Base-by-base conservation (phyloP, 371 early-diverging fungal species). In the Mucor racemosus region DNA sequence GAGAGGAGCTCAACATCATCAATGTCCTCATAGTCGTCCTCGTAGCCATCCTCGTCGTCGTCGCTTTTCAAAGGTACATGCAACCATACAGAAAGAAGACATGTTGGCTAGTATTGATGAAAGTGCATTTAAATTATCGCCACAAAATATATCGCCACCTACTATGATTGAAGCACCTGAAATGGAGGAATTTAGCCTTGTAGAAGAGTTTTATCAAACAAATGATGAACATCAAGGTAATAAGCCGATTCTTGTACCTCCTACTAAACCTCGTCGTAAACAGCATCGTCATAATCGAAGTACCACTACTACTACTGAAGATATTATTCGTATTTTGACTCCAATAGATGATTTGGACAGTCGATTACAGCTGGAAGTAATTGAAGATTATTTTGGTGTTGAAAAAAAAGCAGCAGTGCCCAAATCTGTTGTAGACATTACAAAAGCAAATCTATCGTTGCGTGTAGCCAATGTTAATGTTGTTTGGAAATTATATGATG, bases 401-500 rank as follows among this genome's bases (percentile, higher is more conserved):
- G 69, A 78, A 35, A 75, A 74, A 67, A 71, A 74, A 60, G 70
- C 60, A 36, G 41, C 53, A 14, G 42, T 44, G 2, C 63, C 67
- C 13, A 70, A 74, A 26, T 71, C 72, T 0, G 39, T 63, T 5
- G 70, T 82, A 1, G 78, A 78, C 58, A 14, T 62, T 39, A 36
- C 56, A 53, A 55, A 58, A 11, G 84, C 86, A 35, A 57, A 79
- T 31, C 34, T 85, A 31, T 81, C 85, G 0, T 44, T 91, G 9
- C 82, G 85, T 17, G 71, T 91, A 5, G 66, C 76, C 13, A 84
- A 91, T 59, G 83, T 89, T 55, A 84, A 88, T 67, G 56, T 92
- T 35, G 58, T 78, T 3, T 89, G 87, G 87, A 81, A 84, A 13
- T 64, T 93, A 11, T 89, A 86, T 46, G 89, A 90, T 65, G 92